Base-by-base conservation (phyloP, 768 basidiomycete genomes). In the Panaeolus cyanescens region DNA sequence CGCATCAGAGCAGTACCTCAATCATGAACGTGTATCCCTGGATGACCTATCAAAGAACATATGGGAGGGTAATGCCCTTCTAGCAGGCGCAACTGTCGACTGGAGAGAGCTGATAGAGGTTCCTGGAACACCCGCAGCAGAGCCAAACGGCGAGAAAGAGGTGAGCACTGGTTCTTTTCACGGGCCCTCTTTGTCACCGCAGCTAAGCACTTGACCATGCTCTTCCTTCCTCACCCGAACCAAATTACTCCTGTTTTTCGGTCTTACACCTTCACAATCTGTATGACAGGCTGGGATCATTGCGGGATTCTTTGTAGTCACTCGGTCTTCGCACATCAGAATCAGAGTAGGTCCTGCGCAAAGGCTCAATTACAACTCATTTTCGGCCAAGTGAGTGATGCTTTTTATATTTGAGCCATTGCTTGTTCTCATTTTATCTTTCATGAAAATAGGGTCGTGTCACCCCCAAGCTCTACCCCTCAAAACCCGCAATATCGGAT, bases 341-440 rank as follows among this genome's bases (percentile, higher is more conserved):
- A 66, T 72, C 39, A 70, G 71, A 17, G 71, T 63, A 1, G 64
- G 59, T 1, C 67, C 67, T 45, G 70, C 69, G 1, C 65, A 72
- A 53, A 63, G 37, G 31, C 54, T 68, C 22, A 67, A 57, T n/a
- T 64, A 66, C 22, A 65, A 67, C 39, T 60, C 56, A 7, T 71
- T 71, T 56, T 69, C 67, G 54, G 68, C 68, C 22, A 68, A 64
- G 70, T 71, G 33, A 17, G 64, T 54, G 4, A 8, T n/a, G 8
- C n/a, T 32, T 32, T 37, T 33, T 3, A 15, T 20, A 25, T 32
- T 20, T 22, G 12, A 31, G 13, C 34, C 5, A 25, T 22, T 4
- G 7, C 12, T 50, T n/a, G 17, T 50, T 12, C 25, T 50, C 12
- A 50, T 28, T 15, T 8, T 12, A 28, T 50, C 9, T n/a, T 1